Conservation (phyloP, 1,284 basidiomycete species). For the Ceratobasidium theobromae region DNA sequence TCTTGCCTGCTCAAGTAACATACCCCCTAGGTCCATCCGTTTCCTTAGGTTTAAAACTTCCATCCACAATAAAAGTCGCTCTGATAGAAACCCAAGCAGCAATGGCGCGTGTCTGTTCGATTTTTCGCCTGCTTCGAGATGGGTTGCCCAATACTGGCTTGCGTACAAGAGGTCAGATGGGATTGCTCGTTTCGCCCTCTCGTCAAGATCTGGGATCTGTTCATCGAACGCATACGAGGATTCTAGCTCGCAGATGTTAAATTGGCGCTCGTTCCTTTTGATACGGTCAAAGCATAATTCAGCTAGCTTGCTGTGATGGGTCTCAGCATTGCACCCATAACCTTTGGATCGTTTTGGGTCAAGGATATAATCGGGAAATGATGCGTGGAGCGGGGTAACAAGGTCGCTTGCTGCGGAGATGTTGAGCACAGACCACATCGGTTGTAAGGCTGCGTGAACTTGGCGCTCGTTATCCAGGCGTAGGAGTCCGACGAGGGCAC, state of each 20-base stretch:
- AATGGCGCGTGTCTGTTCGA: neutral
- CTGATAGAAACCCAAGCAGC: neutral
- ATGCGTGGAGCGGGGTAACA: neutral
- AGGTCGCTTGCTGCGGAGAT: neutral
- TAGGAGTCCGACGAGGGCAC: neutral
- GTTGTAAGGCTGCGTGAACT: neutral
- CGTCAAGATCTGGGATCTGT: neutral
- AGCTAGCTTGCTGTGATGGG: neutral
- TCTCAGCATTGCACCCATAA: neutral
- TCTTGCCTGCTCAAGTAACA: neutral
- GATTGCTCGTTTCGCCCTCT: neutral
- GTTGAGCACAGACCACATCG: neutral
- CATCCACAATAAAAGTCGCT: neutral
- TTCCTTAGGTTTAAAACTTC: slow-evolving; percentile 19
- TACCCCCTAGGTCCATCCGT: neutral
- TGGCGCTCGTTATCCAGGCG: neutral
- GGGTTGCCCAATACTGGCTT: neutral
- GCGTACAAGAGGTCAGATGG: neutral
- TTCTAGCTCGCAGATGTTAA: slow-evolving; percentile 8
- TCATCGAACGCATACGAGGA: slow-evolving; percentile 5
- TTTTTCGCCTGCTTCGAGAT: neutral
- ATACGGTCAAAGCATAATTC: neutral
- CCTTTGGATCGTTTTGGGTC: neutral
- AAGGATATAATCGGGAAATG: neutral
- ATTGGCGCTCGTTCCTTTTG: neutral